Evolutionary conservation across 768 basidiomycete species (phyloP).

Genomic region (Serendipita sp.): DNA sequence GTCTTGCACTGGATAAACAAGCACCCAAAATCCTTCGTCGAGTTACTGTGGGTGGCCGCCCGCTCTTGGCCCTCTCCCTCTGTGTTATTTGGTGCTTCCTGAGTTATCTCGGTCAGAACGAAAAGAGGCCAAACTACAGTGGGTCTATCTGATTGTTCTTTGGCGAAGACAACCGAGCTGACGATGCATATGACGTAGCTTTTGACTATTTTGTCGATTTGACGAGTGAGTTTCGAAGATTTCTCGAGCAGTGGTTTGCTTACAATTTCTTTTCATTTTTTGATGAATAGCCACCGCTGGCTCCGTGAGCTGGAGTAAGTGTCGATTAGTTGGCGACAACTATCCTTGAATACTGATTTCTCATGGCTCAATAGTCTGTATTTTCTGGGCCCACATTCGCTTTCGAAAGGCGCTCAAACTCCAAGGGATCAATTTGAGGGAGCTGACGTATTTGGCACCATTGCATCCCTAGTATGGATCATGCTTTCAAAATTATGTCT

Average conservation of each 20-base stretch:
- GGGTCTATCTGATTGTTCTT: not conserved
- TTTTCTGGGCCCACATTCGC: conserved; percentile 1
- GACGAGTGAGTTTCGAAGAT: not conserved
- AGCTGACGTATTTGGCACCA: not conserved
- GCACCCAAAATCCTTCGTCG: not conserved
- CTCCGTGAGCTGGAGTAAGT: conserved; percentile 3
- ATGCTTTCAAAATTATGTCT: not conserved
- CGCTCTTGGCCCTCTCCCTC: not conserved
- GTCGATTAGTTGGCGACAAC: not conserved
- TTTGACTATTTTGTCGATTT: conserved; percentile 3
- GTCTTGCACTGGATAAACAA: not conserved
- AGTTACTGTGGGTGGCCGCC: not conserved
- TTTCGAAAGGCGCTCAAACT: not conserved
- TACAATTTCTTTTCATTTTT: not conserved
- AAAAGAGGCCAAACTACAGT: not conserved
- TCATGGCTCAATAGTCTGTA: not conserved
- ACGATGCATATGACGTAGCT: not conserved
- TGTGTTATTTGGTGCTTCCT: not conserved
- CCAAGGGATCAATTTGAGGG: not conserved
- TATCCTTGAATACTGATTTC: not conserved
- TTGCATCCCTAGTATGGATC: not conserved
- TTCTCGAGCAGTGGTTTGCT: not conserved
- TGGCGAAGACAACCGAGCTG: no score
- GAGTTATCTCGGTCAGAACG: conserved; percentile 2
- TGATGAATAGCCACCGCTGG: not conserved